Conservation (phyloP, 192 early-diverging fungal genomes). For the Thamnidium elegans region DNA sequence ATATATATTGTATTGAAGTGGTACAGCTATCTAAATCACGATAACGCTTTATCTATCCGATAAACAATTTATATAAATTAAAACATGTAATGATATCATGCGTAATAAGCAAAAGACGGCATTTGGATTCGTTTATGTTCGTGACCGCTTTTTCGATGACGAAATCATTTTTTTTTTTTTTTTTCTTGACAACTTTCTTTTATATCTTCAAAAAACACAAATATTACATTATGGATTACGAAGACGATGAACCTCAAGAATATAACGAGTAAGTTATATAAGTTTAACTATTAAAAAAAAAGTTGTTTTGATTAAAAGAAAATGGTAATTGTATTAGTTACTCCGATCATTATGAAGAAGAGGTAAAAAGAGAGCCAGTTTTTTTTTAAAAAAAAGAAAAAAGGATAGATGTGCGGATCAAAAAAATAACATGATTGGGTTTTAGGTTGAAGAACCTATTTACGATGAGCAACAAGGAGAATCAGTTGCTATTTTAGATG, state of each 20-base stretch:
- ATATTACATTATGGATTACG: constrained; percentile 8
- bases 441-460: not conserved
- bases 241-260: constrained; percentile 12
- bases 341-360: constrained; percentile 1
- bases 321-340: not conserved
- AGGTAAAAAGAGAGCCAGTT: not conserved
- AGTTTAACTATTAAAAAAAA: not conserved
- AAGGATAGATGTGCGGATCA: too few relatives aligned
- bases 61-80: too few relatives aligned
- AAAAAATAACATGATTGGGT: too few relatives aligned
- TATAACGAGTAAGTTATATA: constrained; percentile 10
- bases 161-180: constrained; percentile 9
- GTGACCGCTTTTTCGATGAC: not conserved
- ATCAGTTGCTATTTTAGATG: not conserved
- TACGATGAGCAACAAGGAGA: not conserved
- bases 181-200: constrained; percentile 1
- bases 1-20: not conserved
- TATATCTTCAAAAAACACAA: not conserved
- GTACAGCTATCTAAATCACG: constrained; percentile 8
- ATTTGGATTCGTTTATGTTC: not conserved
- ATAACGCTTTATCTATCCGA: not conserved
- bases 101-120: not conserved
- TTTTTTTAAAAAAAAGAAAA: too few relatives aligned
- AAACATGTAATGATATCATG: not conserved
- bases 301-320: not conserved